Evolutionary conservation across 2,329 filamentous ascomycete species (phyloP).

Genomic region (Cercospora janseana): DNA sequence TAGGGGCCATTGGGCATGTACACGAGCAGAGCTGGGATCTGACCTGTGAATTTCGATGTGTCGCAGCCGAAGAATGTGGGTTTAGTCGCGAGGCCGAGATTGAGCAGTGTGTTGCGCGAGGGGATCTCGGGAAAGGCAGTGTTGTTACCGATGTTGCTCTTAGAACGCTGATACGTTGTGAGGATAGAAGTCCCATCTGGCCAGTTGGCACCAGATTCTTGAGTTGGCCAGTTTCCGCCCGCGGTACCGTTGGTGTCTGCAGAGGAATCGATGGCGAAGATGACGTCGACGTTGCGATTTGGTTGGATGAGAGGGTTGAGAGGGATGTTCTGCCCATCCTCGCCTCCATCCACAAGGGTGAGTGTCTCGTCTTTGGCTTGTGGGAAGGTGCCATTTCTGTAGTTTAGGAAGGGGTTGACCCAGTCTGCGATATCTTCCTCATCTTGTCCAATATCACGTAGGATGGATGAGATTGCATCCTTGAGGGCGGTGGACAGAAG

Average conservation of each 20-base stretch:
- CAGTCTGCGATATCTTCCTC: slow-evolving; percentile 74
- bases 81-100: slow-evolving; percentile 68
- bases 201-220: slow-evolving; percentile 55
- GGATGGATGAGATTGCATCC: slow-evolving; percentile 52
- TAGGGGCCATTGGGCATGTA: slow-evolving; percentile 75
- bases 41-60: slow-evolving; percentile 58
- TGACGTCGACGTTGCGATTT: slow-evolving; percentile 69
- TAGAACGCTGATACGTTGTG: slow-evolving; percentile 68
- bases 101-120: slow-evolving; percentile 73
- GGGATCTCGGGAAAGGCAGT: slow-evolving; percentile 72
- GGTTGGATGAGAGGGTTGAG: slow-evolving; percentile 75
- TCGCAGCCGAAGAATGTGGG: slow-evolving; percentile 78
- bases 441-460: slow-evolving; percentile 55
- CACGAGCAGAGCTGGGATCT: slow-evolving; percentile 66
- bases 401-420: slow-evolving; percentile 74
- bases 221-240: slow-evolving; percentile 34
- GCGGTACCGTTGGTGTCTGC: slow-evolving; percentile 64
- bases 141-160: slow-evolving; percentile 60
- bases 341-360: slow-evolving; percentile 74
- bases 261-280: slow-evolving; percentile 76
- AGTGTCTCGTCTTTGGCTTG: slow-evolving; percentile 56
- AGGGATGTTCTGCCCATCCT: slow-evolving; percentile 76
- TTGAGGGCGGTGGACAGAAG: slow-evolving; percentile 43
- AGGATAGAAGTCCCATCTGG: slow-evolving; percentile 75
- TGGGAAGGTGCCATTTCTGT: slow-evolving; percentile 58